A percentile compares a stretch with the other conserved stretches of the same genome.
Evolutionary conservation across 306 rosid species (phyloP).

Genomic region (Castanospermum australe): DNA sequence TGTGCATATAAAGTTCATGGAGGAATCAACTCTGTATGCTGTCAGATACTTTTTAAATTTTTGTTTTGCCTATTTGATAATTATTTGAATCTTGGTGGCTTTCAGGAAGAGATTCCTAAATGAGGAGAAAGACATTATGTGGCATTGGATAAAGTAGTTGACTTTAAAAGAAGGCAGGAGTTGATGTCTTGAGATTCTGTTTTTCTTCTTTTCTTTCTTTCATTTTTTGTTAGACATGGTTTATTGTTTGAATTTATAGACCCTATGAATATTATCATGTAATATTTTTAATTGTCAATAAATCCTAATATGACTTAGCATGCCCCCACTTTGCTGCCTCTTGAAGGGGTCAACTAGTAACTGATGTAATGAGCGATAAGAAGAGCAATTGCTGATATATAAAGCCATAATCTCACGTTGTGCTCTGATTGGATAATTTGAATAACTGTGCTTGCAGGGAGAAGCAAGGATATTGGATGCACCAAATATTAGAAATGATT

Average conservation of each 20-base stretch:
- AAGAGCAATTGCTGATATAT: neutral
- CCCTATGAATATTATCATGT: neutral
- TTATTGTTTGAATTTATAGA: neutral
- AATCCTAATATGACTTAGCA: neutral
- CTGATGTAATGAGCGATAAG: neutral
- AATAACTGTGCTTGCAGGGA: constrained; percentile 35
- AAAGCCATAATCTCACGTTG: neutral
- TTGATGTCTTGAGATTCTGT: neutral
- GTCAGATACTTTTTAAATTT: neutral
- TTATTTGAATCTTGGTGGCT: neutral
- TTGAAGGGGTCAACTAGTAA: neutral
- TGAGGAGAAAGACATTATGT: neutral
- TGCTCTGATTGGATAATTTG: neutral
- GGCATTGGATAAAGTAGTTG: neutral
- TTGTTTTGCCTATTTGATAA: neutral
- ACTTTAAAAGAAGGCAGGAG: too few species aligned
- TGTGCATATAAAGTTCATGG: neutral
- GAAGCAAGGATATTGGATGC: constrained; percentile 71
- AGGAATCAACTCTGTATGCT: neutral
- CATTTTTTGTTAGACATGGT: neutral
- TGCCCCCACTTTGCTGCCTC: neutral
- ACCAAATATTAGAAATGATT: constrained; percentile 64
- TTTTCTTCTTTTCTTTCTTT: neutral
- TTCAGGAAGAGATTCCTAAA: neutral
- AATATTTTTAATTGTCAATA: too few species aligned